Percentiles rank a stretch among this genome's conserved stretches.
Conservation (phyloP, 2,329 filamentous ascomycete genomes). For the Xylaria hypoxylon region DNA sequence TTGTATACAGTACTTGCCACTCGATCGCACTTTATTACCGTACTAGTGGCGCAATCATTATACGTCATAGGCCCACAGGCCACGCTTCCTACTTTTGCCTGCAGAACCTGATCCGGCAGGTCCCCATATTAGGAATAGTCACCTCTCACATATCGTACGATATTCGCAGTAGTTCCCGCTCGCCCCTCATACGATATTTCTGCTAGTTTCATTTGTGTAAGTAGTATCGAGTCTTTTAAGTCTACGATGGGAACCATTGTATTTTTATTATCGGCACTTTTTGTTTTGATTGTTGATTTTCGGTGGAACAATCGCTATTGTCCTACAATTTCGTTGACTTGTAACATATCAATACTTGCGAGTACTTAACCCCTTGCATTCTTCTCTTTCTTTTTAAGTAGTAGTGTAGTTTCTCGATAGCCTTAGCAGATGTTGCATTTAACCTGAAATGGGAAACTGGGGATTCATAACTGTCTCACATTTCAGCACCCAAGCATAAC, state of each 20-base stretch:
- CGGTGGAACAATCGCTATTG: too few relatives aligned
- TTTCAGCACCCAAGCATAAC: neutral
- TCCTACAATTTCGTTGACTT: neutral
- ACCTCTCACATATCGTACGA: slow-evolving; percentile 31
- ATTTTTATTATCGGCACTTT: neutral
- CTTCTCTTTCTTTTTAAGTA: neutral
- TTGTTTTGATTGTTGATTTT: neutral
- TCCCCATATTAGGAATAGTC: slow-evolving; percentile 33
- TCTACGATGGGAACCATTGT: slow-evolving; percentile 5
- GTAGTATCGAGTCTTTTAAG: slow-evolving; percentile 1
- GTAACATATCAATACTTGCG: neutral
- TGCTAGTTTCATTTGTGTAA: neutral
- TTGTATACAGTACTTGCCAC: slow-evolving; percentile 26
- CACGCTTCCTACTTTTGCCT: neutral
- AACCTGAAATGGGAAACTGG: neutral
- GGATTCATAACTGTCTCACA: slow-evolving; percentile 3
- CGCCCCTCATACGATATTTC: slow-evolving; percentile 20
- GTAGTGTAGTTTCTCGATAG: too few relatives aligned
- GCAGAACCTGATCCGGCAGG: slow-evolving; percentile 34
- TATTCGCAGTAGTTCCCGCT: slow-evolving; percentile 32
- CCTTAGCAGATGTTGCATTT: slow-evolving; percentile 7
- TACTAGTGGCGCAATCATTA: slow-evolving; percentile 31
- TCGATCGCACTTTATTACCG: slow-evolving; percentile 35
- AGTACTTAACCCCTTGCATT: neutral
- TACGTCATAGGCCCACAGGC: slow-evolving; percentile 37